phyloP scores from a whole-genome alignment of 2,329 filamentous ascomycete genomes.

The Aschersonia sp. region DNA sequence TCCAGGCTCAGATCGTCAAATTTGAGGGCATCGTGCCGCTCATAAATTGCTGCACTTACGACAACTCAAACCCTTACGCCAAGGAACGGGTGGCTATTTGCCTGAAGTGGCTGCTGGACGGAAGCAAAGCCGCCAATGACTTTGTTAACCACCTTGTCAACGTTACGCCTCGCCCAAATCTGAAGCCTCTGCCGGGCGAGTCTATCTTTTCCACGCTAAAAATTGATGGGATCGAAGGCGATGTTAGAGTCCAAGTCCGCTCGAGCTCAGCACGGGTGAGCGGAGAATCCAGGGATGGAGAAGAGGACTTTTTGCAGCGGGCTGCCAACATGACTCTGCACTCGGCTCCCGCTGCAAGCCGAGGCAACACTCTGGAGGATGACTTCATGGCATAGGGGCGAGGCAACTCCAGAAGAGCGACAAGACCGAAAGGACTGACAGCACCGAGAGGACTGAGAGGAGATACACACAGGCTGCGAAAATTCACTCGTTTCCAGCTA shows the following conservation, averaged over 20 bases:
- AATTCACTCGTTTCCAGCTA: too few species aligned
- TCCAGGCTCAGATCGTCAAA: conserved; percentile 77
- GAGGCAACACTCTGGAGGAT: conserved; percentile 21
- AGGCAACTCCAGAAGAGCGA: too few species aligned
- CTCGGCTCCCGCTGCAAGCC: conserved; percentile 1
- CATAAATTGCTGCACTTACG: conserved; percentile 78
- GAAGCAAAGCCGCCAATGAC: conserved; percentile 57
- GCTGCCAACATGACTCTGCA: conserved; percentile 26
- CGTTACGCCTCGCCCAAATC: conserved; percentile 24
- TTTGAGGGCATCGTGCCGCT: conserved; percentile 79
- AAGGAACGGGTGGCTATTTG: conserved; percentile 83
- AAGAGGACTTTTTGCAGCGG: conserved; percentile 25
- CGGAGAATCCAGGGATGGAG: conserved; percentile 8
- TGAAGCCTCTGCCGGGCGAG: conserved; percentile 18
- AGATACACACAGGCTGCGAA: too few species aligned
- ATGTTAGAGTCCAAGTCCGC: conserved; percentile 40
- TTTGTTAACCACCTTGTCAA: conserved; percentile 52
- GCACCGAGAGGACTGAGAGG: too few species aligned
- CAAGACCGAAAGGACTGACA: too few species aligned
- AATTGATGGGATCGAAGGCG: conserved; percentile 40
- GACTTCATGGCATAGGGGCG: conserved; percentile 26
- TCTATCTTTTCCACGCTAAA: conserved; percentile 28
- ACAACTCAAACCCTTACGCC: conserved; percentile 88
- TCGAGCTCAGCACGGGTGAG: conserved; percentile 8
- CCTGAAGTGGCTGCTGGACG: conserved; percentile 70